phyloP scores from a whole-genome alignment of 2,329 filamentous ascomycete species.

The Trichoderma polysporum region DNA sequence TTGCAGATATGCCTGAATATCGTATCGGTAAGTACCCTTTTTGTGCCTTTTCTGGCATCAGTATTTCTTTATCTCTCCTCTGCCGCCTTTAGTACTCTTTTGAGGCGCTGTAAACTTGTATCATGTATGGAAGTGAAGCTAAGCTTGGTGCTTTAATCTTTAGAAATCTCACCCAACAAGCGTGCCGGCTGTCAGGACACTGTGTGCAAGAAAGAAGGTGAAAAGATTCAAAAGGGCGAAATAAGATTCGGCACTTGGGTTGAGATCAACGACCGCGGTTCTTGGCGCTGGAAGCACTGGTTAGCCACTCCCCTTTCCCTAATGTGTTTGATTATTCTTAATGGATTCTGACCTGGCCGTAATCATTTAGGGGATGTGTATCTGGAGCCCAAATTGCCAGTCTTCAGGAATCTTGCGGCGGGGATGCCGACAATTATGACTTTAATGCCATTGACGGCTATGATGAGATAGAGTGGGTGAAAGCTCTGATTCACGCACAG shows the following conservation, averaged over 20 bases:
- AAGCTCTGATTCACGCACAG: neutral
- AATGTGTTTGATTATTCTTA: neutral
- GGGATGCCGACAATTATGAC: slow-evolving; percentile 49
- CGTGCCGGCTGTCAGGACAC: slow-evolving; percentile 73
- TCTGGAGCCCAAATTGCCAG: slow-evolving; percentile 72
- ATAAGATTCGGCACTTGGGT: slow-evolving; percentile 76
- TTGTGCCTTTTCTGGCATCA: neutral
- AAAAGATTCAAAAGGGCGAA: slow-evolving; percentile 77
- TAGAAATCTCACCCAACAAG: slow-evolving; percentile 69
- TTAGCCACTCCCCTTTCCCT: slow-evolving; percentile 42
- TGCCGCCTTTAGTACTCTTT: neutral
- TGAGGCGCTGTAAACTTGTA: neutral
- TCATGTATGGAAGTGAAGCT: neutral
- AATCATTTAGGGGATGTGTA: slow-evolving; percentile 72
- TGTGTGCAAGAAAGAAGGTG: slow-evolving; percentile 66
- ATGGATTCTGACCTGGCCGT: neutral
- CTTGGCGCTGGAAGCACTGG: slow-evolving; percentile 86
- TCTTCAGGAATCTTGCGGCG: slow-evolving; percentile 56
- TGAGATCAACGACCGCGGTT: slow-evolving; percentile 57
- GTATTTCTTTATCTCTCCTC: neutral
- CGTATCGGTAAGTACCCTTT: slow-evolving; percentile 43
- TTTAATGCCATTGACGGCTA: slow-evolving; percentile 74
- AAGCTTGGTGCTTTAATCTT: neutral
- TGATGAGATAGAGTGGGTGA: slow-evolving; percentile 63
- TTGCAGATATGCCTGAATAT: slow-evolving; percentile 44